Conservation (phyloP, 2,329 filamentous ascomycete genomes). For the Mariannaea elegans region DNA sequence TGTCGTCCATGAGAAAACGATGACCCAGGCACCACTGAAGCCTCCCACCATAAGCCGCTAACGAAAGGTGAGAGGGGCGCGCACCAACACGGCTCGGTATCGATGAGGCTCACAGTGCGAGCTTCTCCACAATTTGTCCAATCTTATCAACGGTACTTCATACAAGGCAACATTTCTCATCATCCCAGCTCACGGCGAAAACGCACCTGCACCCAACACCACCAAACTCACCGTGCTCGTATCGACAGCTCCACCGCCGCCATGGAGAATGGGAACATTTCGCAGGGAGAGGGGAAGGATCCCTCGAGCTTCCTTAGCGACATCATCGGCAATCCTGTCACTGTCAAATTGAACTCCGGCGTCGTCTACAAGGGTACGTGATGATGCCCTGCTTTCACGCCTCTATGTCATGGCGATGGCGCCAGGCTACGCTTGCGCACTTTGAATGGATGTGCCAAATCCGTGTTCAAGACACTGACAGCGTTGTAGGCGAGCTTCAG, state of each 20-base stretch:
- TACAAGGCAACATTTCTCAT: constrained; percentile 33
- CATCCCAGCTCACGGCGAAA: constrained; percentile 26
- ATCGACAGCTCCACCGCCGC: constrained; percentile 23
- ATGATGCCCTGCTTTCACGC: neutral
- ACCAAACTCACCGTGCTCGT: neutral
- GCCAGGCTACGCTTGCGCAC: no score
- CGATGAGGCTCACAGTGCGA: constrained; percentile 36
- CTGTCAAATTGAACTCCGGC: constrained; percentile 98
- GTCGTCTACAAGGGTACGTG: constrained; percentile 91
- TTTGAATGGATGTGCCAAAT: no score
- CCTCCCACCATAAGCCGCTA: constrained; percentile 26
- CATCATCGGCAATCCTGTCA: constrained; percentile 93
- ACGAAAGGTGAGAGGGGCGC: constrained; percentile 30
- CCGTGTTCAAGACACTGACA: constrained; percentile 19
- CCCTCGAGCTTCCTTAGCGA: constrained; percentile 92
- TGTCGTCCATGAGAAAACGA: constrained; percentile 17
- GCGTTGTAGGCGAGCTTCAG: constrained; percentile 82
- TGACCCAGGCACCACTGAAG: constrained; percentile 27
- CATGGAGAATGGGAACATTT: constrained; percentile 79
- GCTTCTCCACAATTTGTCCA: constrained; percentile 12
- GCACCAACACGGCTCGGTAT: constrained; percentile 7
- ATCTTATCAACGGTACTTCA: constrained; percentile 31
- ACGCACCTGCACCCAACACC: constrained; percentile 26
- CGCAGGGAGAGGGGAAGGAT: constrained; percentile 81
- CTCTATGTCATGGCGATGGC: neutral